Evolutionary conservation across 352 stramenopile species (phyloP).

Genomic region (Elongisporangium undulatum): DNA sequence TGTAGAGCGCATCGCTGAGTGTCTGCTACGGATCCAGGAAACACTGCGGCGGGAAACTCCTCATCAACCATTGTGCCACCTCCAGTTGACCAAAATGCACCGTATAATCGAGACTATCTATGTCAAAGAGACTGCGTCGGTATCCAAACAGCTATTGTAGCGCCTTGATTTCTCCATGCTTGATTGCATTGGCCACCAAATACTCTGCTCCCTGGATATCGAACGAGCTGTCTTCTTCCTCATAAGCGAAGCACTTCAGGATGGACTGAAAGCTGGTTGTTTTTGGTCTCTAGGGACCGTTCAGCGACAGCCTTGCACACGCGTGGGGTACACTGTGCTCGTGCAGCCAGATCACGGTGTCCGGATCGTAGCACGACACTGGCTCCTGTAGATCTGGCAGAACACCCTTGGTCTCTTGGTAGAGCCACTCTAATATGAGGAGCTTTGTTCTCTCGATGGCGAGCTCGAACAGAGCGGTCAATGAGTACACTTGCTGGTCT

Average conservation of each 20-base stretch:
- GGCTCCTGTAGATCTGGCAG: too few species aligned
- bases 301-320: neutral
- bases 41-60: neutral
- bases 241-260: neutral
- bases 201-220: neutral
- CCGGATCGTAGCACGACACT: too few species aligned
- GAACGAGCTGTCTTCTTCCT: neutral
- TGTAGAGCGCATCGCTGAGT: neutral
- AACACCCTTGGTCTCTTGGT: too few species aligned
- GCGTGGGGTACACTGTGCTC: neutral
- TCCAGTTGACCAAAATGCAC: neutral
- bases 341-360: neutral
- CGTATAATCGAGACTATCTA: neutral
- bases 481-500: too few species aligned
- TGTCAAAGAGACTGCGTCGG: neutral
- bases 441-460: too few species aligned
- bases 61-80: neutral
- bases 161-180: neutral
- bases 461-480: too few species aligned
- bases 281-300: neutral
- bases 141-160: neutral
- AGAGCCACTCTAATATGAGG: too few species aligned
- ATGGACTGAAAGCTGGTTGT: neutral
- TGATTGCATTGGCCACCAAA: neutral
- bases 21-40: neutral